phyloP scores from a whole-genome alignment of 345 rosid species.

The Sisymbrium altissimum region DNA sequence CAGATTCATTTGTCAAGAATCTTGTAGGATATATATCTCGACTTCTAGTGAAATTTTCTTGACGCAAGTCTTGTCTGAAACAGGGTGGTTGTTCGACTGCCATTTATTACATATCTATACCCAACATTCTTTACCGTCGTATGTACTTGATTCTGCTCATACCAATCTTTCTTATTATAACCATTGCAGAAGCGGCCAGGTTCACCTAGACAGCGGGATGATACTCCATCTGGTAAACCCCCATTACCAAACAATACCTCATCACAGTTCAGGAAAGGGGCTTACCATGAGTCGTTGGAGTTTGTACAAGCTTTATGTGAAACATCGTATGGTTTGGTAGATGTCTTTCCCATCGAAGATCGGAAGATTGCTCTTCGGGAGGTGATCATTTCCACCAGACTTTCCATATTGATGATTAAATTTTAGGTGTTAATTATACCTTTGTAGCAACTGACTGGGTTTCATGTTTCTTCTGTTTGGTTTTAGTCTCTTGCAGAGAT shows the following conservation, averaged over 20 bases:
- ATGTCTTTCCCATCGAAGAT: slow-evolving; percentile 96
- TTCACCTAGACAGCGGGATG: slow-evolving; percentile 78
- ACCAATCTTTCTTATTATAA: slow-evolving; percentile 9
- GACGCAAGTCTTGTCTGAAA: slow-evolving; percentile 11
- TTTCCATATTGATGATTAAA: slow-evolving; percentile 5
- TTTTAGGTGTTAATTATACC: slow-evolving; percentile 22
- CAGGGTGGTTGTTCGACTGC: slow-evolving; percentile 5
- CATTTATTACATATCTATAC: slow-evolving; percentile 5
- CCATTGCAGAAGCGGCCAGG: slow-evolving; percentile 71
- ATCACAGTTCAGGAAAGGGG: slow-evolving; percentile 83
- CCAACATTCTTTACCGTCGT: not conserved
- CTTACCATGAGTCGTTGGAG: slow-evolving; percentile 92
- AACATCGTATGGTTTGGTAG: slow-evolving; percentile 92
- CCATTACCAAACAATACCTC: slow-evolving; percentile 69
- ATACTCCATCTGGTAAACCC: slow-evolving; percentile 64
- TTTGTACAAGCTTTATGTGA: slow-evolving; percentile 90
- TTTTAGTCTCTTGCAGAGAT: slow-evolving; percentile 90
- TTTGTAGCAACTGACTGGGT: slow-evolving; percentile 28
- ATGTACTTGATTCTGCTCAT: slow-evolving; percentile 17
- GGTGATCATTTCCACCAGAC: slow-evolving; percentile 44
- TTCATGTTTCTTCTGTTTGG: slow-evolving; percentile 32
- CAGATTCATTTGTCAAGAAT: slow-evolving; percentile 1
- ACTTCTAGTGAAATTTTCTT: slow-evolving; percentile 5
- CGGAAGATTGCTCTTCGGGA: slow-evolving; percentile 89
- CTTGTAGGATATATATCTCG: slow-evolving; percentile 7